Evolutionary conservation across 2,329 filamentous ascomycete genomes (phyloP).

Genomic region (Trichophyton equinum): DNA sequence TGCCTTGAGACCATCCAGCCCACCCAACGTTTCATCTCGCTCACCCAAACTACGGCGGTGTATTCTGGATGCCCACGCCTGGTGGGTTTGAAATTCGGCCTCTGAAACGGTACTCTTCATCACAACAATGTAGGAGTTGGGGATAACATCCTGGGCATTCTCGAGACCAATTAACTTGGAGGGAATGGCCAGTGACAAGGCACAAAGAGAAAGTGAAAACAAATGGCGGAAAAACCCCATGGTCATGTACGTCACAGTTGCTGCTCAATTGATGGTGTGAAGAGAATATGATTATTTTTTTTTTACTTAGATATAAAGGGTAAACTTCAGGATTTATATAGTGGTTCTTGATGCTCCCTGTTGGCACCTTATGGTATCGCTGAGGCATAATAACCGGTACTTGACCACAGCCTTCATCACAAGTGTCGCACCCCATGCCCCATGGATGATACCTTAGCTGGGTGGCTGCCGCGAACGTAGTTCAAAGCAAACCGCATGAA

Average conservation of each 20-base stretch:
- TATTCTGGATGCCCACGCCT: slow-evolving; percentile 3
- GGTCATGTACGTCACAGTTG: background rate
- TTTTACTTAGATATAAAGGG: background rate
- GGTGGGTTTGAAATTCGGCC: slow-evolving; percentile 4
- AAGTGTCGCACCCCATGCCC: background rate
- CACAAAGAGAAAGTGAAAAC: background rate
- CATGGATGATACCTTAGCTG: background rate
- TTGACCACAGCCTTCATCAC: background rate
- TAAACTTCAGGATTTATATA: background rate
- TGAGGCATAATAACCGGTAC: background rate
- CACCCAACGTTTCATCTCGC: background rate
- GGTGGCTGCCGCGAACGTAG: background rate
- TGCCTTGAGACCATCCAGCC: slow-evolving; percentile 5
- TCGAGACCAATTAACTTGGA: background rate
- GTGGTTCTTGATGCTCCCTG: background rate
- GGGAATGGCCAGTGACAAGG: background rate
- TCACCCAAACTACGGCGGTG: background rate
- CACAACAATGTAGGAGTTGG: slow-evolving; percentile 9
- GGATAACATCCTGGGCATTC: background rate
- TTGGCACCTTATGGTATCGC: background rate
- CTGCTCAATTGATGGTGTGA: background rate
- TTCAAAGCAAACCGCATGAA: background rate
- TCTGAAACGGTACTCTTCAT: slow-evolving; percentile 7
- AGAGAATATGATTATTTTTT: background rate
- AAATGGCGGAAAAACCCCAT: background rate